Conservation (phyloP, 805 yeast species). For the Candida alai region DNA sequence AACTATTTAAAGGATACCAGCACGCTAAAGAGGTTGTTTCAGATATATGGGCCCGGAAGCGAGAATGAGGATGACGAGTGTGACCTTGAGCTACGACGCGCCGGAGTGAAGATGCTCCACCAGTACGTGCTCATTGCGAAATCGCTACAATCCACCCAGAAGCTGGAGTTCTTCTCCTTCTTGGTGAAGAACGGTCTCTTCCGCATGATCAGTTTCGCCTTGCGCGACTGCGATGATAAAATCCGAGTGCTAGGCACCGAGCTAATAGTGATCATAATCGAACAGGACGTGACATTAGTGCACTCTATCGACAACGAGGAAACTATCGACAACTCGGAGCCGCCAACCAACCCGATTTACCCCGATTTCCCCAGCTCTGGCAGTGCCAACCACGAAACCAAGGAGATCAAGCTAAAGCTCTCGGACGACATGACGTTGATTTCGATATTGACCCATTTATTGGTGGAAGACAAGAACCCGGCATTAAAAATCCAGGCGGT, state of each 20-base stretch:
- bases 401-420: constrained; percentile 25
- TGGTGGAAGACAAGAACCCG: constrained; percentile 59
- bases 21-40: constrained; percentile 55
- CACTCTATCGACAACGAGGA: constrained; percentile 31
- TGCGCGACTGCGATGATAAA: constrained; percentile 45
- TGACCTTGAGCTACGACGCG: constrained; percentile 39
- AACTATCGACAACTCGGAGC: constrained; percentile 26
- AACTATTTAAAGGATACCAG: constrained; percentile 50
- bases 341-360: constrained; percentile 14
- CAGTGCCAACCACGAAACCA: constrained; percentile 8
- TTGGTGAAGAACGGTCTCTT: constrained; percentile 69
- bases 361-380: constrained; percentile 9
- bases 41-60: constrained; percentile 39
- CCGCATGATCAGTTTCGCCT: constrained; percentile 66
- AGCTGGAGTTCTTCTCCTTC: constrained; percentile 59
- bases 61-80: constrained; percentile 2
- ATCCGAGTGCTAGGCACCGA: constrained; percentile 75
- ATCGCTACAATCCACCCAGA: constrained; percentile 54
- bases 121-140: constrained; percentile 78
- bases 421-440: constrained; percentile 59
- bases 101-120: constrained; percentile 75
- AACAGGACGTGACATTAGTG: constrained; percentile 72
- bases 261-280: constrained; percentile 72
- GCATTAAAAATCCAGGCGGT: constrained; percentile 79
- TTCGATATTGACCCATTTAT: constrained; percentile 51